Evolutionary conservation across 2,329 filamentous ascomycete genomes (phyloP).

Genomic region (Ilyonectria sp.): DNA sequence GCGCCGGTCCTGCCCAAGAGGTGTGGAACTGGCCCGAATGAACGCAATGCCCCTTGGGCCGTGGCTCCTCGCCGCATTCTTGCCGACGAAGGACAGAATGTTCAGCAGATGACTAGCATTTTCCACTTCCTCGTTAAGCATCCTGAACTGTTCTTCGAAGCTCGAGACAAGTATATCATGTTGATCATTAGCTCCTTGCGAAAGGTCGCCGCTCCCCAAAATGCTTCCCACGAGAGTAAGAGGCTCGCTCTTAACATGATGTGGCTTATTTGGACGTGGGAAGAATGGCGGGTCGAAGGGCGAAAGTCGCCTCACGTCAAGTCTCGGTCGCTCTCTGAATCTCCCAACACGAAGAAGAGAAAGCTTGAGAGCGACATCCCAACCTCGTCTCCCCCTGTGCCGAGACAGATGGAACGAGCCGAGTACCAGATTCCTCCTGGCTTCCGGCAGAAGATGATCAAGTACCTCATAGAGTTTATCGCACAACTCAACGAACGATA

Average conservation of each 20-base stretch:
- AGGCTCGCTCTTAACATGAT: constrained; percentile 93
- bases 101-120: constrained; percentile 96
- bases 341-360: constrained; percentile 82
- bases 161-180: constrained; percentile 89
- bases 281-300: constrained; percentile 83
- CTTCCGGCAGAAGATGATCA: constrained; percentile 86
- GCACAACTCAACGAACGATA: constrained; percentile 90
- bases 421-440: constrained; percentile 79
- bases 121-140: constrained; percentile 97
- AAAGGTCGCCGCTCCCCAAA: constrained; percentile 88
- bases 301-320: constrained; percentile 52
- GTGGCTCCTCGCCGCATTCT: constrained; percentile 91
- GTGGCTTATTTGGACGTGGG: constrained; percentile 92
- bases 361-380: constrained; percentile 77
- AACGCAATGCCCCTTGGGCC: constrained; percentile 88
- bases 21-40: constrained; percentile 76
- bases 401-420: constrained; percentile 64
- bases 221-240: constrained; percentile 91
- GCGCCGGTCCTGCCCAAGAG: constrained; percentile 94
- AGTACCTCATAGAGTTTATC: constrained; percentile 96
- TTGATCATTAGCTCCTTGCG: constrained; percentile 90
- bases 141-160: constrained; percentile 94
- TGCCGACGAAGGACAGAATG: constrained; percentile 93
- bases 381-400: constrained; percentile 69
- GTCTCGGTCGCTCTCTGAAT: constrained; percentile 69